Evolutionary conservation across 2,329 filamentous ascomycete genomes (phyloP).

Genomic region (Xylaria sp.): DNA sequence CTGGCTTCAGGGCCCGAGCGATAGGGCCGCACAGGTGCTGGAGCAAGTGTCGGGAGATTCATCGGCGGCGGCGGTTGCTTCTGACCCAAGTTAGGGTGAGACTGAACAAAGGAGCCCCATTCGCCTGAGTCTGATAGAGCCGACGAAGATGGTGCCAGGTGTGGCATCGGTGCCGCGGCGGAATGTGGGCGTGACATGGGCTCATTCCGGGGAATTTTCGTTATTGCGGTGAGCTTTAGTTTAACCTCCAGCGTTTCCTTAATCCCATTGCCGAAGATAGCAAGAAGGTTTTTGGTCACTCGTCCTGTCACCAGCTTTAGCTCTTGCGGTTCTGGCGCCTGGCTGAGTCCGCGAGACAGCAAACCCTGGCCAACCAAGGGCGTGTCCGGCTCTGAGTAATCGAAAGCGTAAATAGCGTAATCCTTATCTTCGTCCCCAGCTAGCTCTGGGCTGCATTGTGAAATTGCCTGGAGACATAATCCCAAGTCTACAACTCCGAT

Average conservation of each 20-base stretch:
- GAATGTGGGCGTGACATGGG: conserved; percentile 41
- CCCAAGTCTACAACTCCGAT: conserved; percentile 91
- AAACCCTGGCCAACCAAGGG: conserved; percentile 96
- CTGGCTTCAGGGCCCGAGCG: conserved; percentile 44
- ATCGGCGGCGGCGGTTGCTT: conserved; percentile 49
- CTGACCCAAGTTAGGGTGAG: conserved; percentile 68
- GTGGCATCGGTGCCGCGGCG: conserved; percentile 33
- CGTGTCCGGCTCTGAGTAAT: conserved; percentile 94
- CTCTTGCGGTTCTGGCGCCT: conserved; percentile 46
- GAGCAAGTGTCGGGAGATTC: conserved; percentile 46
- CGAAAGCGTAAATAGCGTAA: conserved; percentile 96
- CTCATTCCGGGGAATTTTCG: conserved; percentile 59
- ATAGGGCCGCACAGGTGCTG: conserved; percentile 48
- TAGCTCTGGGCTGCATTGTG: conserved; percentile 84
- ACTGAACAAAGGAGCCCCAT: conserved; percentile 82
- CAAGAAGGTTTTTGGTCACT: conserved; percentile 86
- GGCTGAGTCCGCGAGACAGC: conserved; percentile 82
- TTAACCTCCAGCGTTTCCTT: conserved; percentile 94
- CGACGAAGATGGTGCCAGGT: conserved; percentile 48
- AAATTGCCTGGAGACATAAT: conserved; percentile 86
- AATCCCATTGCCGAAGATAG: conserved; percentile 83
- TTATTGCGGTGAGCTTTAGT: conserved; percentile 83
- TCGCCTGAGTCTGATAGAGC: conserved; percentile 73
- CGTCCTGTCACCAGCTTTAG: conserved; percentile 86
- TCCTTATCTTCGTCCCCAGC: conserved; percentile 77